Percentiles rank a stretch among this genome's conserved stretches.
These are phyloP conservation scores for Penicillium concentricum DNA, from an alignment of 2,329 filamentous ascomycete species.

Conservation along the genomic window DNA sequence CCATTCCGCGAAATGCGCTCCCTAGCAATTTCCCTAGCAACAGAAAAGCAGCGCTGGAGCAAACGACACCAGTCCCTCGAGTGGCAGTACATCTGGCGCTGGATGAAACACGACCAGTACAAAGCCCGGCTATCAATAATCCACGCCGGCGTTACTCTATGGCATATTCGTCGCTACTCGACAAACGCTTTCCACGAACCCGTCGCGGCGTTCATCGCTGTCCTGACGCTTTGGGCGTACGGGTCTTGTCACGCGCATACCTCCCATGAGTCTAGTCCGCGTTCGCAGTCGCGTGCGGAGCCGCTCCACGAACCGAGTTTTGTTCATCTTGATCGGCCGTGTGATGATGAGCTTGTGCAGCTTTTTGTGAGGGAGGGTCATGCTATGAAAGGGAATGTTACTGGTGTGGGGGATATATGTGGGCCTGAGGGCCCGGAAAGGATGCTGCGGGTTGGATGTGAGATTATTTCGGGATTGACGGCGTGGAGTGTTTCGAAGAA, in stretches of 20 bases:
- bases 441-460: slow-evolving; percentile 41
- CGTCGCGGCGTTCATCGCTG: slow-evolving; percentile 46
- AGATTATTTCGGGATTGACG: slow-evolving; percentile 33
- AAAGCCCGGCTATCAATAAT: slow-evolving; percentile 59
- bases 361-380: slow-evolving; percentile 53
- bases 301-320: slow-evolving; percentile 40
- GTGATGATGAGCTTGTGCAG: slow-evolving; percentile 59
- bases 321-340: slow-evolving; percentile 56
- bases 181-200: slow-evolving; percentile 51
- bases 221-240: slow-evolving; percentile 51
- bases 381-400: slow-evolving; percentile 52
- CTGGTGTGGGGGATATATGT: slow-evolving; percentile 54
- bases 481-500: slow-evolving; percentile 40
- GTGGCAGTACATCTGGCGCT: slow-evolving; percentile 48
- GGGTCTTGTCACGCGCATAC: slow-evolving; percentile 32
- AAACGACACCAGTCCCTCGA: slow-evolving; percentile 30
- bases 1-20: slow-evolving; percentile 50
- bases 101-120: slow-evolving; percentile 53
- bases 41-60: slow-evolving; percentile 31
- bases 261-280: slow-evolving; percentile 32
- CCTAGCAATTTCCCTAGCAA: slow-evolving; percentile 41
- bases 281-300: slow-evolving; percentile 6
- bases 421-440: slow-evolving; percentile 37
- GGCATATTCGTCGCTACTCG: slow-evolving; percentile 53
- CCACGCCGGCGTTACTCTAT: slow-evolving; percentile 54